These are phyloP conservation scores for Venturiaceae sp. DNA, from an alignment of 2,329 filamentous ascomycete species.

Conservation along the genomic window DNA sequence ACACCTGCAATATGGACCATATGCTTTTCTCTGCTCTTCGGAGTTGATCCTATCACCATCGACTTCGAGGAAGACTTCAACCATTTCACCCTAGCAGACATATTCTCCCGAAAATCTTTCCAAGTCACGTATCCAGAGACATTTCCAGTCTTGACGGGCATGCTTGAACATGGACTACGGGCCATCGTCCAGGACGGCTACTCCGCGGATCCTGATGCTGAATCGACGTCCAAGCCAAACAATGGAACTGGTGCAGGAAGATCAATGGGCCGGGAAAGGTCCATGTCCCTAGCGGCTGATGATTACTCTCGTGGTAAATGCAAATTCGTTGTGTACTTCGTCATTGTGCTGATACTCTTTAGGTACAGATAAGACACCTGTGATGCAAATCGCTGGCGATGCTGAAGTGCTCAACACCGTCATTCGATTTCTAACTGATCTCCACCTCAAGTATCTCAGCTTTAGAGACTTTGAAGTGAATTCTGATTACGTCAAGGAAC, in stretches of 20 bases:
- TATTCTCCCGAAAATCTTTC: slow-evolving; percentile 51
- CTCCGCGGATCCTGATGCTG: neutral
- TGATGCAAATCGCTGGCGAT: slow-evolving; percentile 33
- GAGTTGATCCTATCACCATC: slow-evolving; percentile 65
- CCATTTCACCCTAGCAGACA: slow-evolving; percentile 60
- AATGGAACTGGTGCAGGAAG: neutral
- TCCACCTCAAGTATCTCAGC: slow-evolving; percentile 64
- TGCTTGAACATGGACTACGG: slow-evolving; percentile 80
- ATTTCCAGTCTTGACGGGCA: slow-evolving; percentile 68
- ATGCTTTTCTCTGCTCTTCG: slow-evolving; percentile 82
- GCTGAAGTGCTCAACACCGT: slow-evolving; percentile 63
- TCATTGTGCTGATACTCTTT: neutral
- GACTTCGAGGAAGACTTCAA: slow-evolving; percentile 67
- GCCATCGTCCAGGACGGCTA: slow-evolving; percentile 43
- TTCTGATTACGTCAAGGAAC: slow-evolving; percentile 71
- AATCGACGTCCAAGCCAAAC: neutral
- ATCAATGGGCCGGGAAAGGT: slow-evolving; percentile 42
- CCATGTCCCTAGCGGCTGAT: slow-evolving; percentile 57
- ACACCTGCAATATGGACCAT: slow-evolving; percentile 76
- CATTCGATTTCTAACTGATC: slow-evolving; percentile 66
- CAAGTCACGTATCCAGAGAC: slow-evolving; percentile 68
- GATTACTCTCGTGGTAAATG: slow-evolving; percentile 27
- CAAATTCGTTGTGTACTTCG: neutral
- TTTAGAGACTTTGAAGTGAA: slow-evolving; percentile 76
- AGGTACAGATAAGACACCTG: neutral